A percentile compares a stretch with the other conserved stretches of the same genome.
Evolutionary conservation across 23 red algal genomes (phyloP).

Genomic region (Pyropia haitanensis): DNA sequence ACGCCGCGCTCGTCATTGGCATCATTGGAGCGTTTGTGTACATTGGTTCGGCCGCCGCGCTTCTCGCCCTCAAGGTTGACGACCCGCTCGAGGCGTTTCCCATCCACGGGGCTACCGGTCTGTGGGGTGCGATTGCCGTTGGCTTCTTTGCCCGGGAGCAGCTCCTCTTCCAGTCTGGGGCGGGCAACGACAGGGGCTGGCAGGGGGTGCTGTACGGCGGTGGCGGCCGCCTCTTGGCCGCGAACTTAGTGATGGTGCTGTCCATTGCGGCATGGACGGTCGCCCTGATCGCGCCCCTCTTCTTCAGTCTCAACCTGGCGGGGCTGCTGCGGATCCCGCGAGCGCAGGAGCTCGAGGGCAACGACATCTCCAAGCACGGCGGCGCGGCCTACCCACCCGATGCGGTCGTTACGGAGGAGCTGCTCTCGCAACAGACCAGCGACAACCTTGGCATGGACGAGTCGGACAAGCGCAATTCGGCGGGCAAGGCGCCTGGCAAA

Average conservation of each 20-base stretch:
- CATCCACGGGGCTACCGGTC: conserved; percentile 70
- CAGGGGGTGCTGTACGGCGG: conserved; percentile 77
- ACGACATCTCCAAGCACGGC: conserved; percentile 82
- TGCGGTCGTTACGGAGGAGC: conserved; percentile 7
- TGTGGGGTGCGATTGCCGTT: conserved; percentile 59
- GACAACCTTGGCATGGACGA: conserved; percentile 50
- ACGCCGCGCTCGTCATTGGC: conserved; percentile 65
- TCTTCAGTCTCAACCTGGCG: conserved; percentile 32
- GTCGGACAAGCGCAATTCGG: no score
- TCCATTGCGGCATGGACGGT: conserved; percentile 47
- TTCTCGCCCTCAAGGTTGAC: conserved; percentile 70
- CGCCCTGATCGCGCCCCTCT: conserved; percentile 34
- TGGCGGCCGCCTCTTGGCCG: conserved; percentile 29
- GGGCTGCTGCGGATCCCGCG: conserved; percentile 71
- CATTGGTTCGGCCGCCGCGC: conserved; percentile 24
- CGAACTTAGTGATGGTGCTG: conserved; percentile 48
- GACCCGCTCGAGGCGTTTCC: conserved; percentile 87
- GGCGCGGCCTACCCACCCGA: conserved; percentile 79
- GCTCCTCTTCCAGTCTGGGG: neutral
- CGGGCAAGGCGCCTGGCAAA: no score
- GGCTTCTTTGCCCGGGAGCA: conserved; percentile 74
- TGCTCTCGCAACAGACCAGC: conserved; percentile 14
- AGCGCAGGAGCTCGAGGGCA: conserved; percentile 72
- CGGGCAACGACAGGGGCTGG: no score
- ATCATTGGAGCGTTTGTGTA: conserved; percentile 74